These are phyloP conservation scores for Eucalyptus pauciflora DNA, from an alignment of 345 rosid genomes.

Conservation along the genomic window DNA sequence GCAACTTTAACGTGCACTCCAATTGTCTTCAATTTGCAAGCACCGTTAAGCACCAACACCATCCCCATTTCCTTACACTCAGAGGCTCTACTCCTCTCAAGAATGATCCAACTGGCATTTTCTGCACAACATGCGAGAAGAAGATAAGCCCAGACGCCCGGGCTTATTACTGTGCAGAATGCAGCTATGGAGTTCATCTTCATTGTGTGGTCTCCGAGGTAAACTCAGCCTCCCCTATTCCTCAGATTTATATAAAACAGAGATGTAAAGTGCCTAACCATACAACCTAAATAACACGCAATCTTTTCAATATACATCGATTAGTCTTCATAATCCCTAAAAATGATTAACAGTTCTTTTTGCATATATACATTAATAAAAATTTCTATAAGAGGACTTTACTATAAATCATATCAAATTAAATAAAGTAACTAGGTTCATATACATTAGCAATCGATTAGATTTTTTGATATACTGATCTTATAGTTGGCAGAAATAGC, in stretches of 20 bases:
- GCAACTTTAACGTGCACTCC: not conserved
- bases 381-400: not conserved
- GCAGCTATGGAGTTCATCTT: conserved; percentile 1
- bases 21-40: not conserved
- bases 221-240: not conserved
- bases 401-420: not conserved
- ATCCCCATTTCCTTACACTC: not conserved
- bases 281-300: not conserved
- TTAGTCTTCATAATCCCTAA: not conserved
- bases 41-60: not conserved
- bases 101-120: not conserved
- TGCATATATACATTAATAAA: not conserved
- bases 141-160: not conserved
- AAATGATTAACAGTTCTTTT: not conserved
- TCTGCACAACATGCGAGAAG: not conserved
- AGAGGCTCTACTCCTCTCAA: not conserved
- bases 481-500: not conserved
- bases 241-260: not conserved
- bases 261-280: not conserved
- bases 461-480: not conserved
- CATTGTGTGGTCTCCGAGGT: not conserved
- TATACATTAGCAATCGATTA: not conserved
- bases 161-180: conserved; percentile 1
- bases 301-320: not conserved
- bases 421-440: not conserved